A percentile compares a stretch with the other conserved stretches of the same genome.
phyloP scores from a whole-genome alignment of 805 yeast species.

The Hemisphaericaspora nanyangensis region DNA sequence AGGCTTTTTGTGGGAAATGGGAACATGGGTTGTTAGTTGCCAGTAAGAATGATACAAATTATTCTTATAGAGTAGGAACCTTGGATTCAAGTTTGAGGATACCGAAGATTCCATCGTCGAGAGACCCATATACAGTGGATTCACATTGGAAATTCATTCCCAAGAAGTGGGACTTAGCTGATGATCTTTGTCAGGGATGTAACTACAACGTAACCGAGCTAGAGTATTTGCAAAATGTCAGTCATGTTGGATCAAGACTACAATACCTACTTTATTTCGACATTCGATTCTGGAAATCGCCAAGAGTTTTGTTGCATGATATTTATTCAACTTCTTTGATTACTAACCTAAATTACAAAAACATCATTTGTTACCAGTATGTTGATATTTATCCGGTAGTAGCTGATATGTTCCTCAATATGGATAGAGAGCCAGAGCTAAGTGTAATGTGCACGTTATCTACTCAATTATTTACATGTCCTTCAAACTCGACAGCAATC shows the following conservation, averaged over 20 bases:
- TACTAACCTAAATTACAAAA: slow-evolving; percentile 53
- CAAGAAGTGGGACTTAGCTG: slow-evolving; percentile 45
- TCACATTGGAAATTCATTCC: slow-evolving; percentile 40
- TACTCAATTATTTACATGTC: slow-evolving; percentile 87
- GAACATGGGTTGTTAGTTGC: slow-evolving; percentile 36
- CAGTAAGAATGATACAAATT: slow-evolving; percentile 2
- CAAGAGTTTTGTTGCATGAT: slow-evolving; percentile 57
- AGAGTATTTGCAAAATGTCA: slow-evolving; percentile 21
- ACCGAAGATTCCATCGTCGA: slow-evolving; percentile 29
- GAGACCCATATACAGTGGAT: slow-evolving; percentile 2
- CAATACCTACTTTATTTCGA: slow-evolving; percentile 65
- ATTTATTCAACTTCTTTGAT: slow-evolving; percentile 63
- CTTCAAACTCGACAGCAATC: slow-evolving; percentile 67
- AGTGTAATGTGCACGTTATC: slow-evolving; percentile 71
- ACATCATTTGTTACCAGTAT: slow-evolving; percentile 69
- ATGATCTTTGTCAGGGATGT: slow-evolving; percentile 42
- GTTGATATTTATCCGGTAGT: slow-evolving; percentile 78
- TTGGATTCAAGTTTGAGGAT: slow-evolving; percentile 33
- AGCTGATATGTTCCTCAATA: slow-evolving; percentile 61
- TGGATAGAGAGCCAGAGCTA: slow-evolving; percentile 86
- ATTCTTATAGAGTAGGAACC: slow-evolving; percentile 26
- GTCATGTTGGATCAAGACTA: slow-evolving; percentile 49
- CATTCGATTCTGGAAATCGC: slow-evolving; percentile 63
- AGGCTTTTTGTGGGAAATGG: slow-evolving; percentile 63
- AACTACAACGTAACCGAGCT: slow-evolving; percentile 34